These are phyloP conservation scores for Vitis amurensis DNA, from an alignment of 164 flowering plant genomes.

Conservation along the genomic window DNA sequence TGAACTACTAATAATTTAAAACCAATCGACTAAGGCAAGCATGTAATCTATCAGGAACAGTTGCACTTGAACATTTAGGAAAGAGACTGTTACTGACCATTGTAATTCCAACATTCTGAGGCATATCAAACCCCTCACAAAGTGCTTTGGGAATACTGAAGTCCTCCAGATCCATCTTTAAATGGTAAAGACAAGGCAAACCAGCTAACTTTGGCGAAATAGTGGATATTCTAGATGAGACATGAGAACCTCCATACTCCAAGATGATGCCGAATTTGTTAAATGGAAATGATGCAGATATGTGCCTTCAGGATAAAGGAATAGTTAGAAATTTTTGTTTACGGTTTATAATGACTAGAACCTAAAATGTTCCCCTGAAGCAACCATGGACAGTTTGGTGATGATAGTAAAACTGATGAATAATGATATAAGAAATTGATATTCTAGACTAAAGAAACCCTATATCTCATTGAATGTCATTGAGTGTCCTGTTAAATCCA, in stretches of 20 bases:
- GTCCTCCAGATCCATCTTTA: constrained; percentile 52
- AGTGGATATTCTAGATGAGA: constrained; percentile 41
- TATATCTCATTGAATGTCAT: too few relatives aligned
- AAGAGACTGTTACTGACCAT: constrained; percentile 28
- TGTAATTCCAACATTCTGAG: constrained; percentile 16
- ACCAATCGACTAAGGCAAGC: neutral
- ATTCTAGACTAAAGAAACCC: too few relatives aligned
- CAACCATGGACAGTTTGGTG: too few relatives aligned
- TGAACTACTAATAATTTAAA: neutral
- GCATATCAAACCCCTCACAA: constrained; percentile 40
- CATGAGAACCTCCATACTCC: constrained; percentile 58
- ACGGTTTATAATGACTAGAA: too few relatives aligned
- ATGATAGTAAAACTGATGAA: too few relatives aligned
- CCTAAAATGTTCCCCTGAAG: too few relatives aligned
- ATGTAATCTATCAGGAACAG: neutral
- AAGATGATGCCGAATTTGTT: constrained; percentile 43
- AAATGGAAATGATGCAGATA: constrained; percentile 50
- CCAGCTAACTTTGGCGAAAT: constrained; percentile 21
- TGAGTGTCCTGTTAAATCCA: too few relatives aligned
- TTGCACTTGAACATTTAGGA: constrained; percentile 6
- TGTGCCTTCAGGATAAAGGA: constrained; percentile 29
- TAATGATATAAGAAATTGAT: too few relatives aligned
- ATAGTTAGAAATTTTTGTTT: too few relatives aligned
- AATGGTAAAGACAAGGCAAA: constrained; percentile 43
- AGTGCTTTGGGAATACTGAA: constrained; percentile 33